These are phyloP conservation scores for Fomitiporia mediterranea DNA, from an alignment of 1,284 basidiomycete species.

Conservation along the genomic window DNA sequence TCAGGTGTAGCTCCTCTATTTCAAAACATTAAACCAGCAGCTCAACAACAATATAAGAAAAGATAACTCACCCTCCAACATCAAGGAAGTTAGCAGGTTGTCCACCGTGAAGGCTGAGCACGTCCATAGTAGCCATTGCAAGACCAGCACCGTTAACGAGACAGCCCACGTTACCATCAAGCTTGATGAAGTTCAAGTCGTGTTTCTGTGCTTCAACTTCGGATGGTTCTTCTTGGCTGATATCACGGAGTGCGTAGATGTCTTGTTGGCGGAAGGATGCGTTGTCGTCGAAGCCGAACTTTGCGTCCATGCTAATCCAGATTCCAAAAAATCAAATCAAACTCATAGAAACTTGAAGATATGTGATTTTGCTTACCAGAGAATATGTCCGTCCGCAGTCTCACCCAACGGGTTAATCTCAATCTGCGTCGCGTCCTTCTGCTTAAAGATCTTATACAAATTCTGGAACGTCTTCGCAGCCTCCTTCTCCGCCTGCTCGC, in stretches of 20 bases:
- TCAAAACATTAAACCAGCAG: constrained; percentile 19
- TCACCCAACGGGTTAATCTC: constrained; percentile 99
- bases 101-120: constrained; percentile 91
- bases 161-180: constrained; percentile 97
- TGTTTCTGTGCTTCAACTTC: constrained; percentile 96
- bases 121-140: constrained; percentile 99
- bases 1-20: constrained; percentile 91
- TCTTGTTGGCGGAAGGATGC: constrained; percentile 97
- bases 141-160: constrained; percentile 98
- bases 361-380: constrained; percentile 63
- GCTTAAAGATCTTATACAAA: constrained; percentile 96
- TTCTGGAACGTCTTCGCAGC: constrained; percentile 95
- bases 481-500: constrained; percentile 64
- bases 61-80: constrained; percentile 76
- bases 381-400: constrained; percentile 87
- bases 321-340: constrained; percentile 4
- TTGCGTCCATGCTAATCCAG: constrained; percentile 90
- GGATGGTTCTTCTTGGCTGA: constrained; percentile 93
- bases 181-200: constrained; percentile 98
- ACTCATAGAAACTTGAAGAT: not conserved
- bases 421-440: constrained; percentile 99
- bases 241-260: constrained; percentile 86
- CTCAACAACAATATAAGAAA: constrained; percentile 6
- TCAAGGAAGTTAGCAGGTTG: constrained; percentile 99
- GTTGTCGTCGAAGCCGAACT: constrained; percentile 99